Percentiles rank a stretch among this genome's conserved stretches.
Conservation (phyloP, 495 filamentous ascomycete genomes). For the Lichenothelia convexa region DNA sequence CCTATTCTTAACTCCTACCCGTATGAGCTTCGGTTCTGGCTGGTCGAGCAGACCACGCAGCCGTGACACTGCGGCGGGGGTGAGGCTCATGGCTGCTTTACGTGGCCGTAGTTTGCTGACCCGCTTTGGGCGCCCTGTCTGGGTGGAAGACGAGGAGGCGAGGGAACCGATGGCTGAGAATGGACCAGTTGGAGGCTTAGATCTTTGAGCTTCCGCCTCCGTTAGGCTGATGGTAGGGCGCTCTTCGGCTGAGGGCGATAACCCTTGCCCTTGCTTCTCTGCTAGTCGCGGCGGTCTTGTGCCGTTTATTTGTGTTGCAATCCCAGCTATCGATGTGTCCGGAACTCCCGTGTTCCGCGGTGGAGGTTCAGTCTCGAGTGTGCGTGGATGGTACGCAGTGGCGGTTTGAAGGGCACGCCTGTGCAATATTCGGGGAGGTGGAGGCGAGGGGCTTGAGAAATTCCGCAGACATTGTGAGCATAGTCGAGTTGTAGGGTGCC, state of each 20-base stretch:
- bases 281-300: slow-evolving; percentile 28
- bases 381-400: slow-evolving; percentile 59
- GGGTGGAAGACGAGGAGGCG: slow-evolving; percentile 14
- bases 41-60: slow-evolving; percentile 55
- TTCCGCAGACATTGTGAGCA: slow-evolving; percentile 38
- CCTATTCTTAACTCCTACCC: slow-evolving; percentile 81
- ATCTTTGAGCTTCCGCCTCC: slow-evolving; percentile 49
- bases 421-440: slow-evolving; percentile 33
- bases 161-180: slow-evolving; percentile 5
- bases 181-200: slow-evolving; percentile 24
- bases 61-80: slow-evolving; percentile 55
- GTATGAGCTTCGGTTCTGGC: slow-evolving; percentile 78
- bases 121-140: slow-evolving; percentile 14
- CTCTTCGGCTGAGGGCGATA: slow-evolving; percentile 4
- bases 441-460: slow-evolving; percentile 52
- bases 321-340: slow-evolving; percentile 50
- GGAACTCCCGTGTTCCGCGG: slow-evolving; percentile 47
- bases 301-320: slow-evolving; percentile 34
- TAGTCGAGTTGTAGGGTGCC: slow-evolving; percentile 15
- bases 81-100: slow-evolving; percentile 82
- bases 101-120: slow-evolving; percentile 57
- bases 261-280: slow-evolving; percentile 12
- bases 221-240: slow-evolving; percentile 24
- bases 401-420: slow-evolving; percentile 51
- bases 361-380: slow-evolving; percentile 40